Conservation (phyloP, 371 early-diverging fungal genomes). For the Rhizopus arrhizus region DNA sequence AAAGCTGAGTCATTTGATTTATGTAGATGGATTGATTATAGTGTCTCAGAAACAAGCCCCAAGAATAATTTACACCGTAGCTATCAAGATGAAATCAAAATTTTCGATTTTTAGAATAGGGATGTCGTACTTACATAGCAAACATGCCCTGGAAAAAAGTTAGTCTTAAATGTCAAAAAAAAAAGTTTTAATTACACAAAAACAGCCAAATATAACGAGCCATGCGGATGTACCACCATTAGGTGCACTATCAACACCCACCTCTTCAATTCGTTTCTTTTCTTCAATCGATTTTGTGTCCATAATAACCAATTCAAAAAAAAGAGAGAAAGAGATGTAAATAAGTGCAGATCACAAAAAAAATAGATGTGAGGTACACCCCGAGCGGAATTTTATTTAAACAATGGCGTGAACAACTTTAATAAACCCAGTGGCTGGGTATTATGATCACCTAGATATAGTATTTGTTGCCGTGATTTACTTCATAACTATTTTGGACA, state of each 20-base stretch:
- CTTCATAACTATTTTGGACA: too few species aligned
- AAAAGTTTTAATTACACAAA: constrained; percentile 29
- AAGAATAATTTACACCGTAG: constrained; percentile 45
- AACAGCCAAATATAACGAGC: constrained; percentile 37
- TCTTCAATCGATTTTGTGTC: not conserved
- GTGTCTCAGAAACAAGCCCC: constrained; percentile 40
- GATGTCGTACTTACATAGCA: constrained; percentile 29
- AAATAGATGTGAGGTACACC: too few species aligned
- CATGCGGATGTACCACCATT: constrained; percentile 38
- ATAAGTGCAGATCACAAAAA: too few species aligned
- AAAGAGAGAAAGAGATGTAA: not conserved
- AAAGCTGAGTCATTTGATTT: constrained; percentile 32
- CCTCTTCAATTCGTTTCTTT: not conserved
- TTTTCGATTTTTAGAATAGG: not conserved
- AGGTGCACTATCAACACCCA: constrained; percentile 22
- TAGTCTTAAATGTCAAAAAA: not conserved
- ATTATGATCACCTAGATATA: too few species aligned
- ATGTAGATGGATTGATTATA: constrained; percentile 36
- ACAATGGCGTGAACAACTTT: too few species aligned
- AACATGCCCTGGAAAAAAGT: constrained; percentile 32
- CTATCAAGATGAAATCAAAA: constrained; percentile 18
- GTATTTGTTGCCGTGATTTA: too few species aligned
- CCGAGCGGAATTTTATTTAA: too few species aligned
- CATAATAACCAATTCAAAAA: not conserved
- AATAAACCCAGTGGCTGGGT: too few species aligned